Evolutionary conservation across 371 early-diverging fungal genomes (phyloP).

Genomic region (Dichotomocladium elegans): DNA sequence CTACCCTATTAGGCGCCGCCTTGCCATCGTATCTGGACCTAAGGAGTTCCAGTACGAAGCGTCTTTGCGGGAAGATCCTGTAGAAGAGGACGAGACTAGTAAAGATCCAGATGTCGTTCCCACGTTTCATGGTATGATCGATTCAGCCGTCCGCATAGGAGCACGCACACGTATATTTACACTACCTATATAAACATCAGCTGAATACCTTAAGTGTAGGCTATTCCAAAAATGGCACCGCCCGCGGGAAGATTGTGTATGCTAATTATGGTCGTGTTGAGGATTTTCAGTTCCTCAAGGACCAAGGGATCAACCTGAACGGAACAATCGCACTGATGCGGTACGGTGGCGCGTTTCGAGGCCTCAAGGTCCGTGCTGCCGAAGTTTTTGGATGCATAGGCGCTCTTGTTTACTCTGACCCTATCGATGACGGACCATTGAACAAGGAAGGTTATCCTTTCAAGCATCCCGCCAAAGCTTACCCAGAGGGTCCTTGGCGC

Average conservation of each 20-base stretch:
- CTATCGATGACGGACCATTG: slow-evolving; percentile 22
- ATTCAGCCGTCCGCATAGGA: background rate
- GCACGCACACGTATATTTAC: background rate
- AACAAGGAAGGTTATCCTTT: slow-evolving; percentile 23
- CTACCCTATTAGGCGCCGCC: slow-evolving; percentile 48
- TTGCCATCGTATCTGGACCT: slow-evolving; percentile 51
- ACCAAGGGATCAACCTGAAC: slow-evolving; percentile 40
- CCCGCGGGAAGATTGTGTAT: slow-evolving; percentile 59
- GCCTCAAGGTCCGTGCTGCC: slow-evolving; percentile 62
- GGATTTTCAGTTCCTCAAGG: slow-evolving; percentile 51
- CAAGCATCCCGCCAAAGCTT: slow-evolving; percentile 43
- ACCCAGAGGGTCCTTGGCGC: slow-evolving; percentile 69
- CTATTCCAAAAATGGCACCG: slow-evolving; percentile 61
- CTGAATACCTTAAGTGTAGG: slow-evolving; percentile 2
- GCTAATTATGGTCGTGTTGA: slow-evolving; percentile 61
- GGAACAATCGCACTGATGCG: slow-evolving; percentile 60
- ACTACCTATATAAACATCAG: background rate
- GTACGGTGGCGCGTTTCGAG: slow-evolving; percentile 56
- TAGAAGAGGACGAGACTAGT: slow-evolving; percentile 55
- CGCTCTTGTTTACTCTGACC: slow-evolving; percentile 42
- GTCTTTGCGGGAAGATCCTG: slow-evolving; percentile 44
- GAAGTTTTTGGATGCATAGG: slow-evolving; percentile 55
- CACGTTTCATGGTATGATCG: slow-evolving; percentile 56
- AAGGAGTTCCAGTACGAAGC: slow-evolving; percentile 48
- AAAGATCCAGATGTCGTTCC: slow-evolving; percentile 51